Evolutionary conservation across 495 filamentous ascomycete genomes (phyloP), one percentile per base, ranked within the genome.

Genomic region (Apodospora peruviana): DNA sequence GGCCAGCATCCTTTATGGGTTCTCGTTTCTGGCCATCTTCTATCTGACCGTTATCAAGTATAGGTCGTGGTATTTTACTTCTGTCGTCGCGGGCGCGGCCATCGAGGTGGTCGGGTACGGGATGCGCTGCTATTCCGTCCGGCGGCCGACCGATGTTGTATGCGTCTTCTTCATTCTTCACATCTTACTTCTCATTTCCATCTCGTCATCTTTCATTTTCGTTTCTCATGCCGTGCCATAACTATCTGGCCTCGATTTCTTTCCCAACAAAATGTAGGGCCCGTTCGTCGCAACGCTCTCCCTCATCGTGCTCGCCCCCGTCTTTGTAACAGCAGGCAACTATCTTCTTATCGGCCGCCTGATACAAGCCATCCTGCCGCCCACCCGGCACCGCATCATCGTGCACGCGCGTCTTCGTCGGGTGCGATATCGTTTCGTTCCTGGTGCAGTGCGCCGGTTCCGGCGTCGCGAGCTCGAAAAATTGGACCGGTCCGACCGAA

Each of bases 231-330:
- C n/a, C n/a, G n/a, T n/a, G n/a, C n/a, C n/a, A n/a, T n/a, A n/a
- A n/a, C n/a, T n/a, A n/a, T n/a, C n/a, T n/a, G n/a, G n/a, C n/a
- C n/a, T n/a, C n/a, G n/a, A n/a, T n/a, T n/a, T n/a, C n/a, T n/a
- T n/a, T n/a, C n/a, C n/a, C n/a, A n/a, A n/a, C 10, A 24, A 4
- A 9, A 16, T 5, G 8, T 32, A 80, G 59, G 76, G 71, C 56
- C 76, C 77, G 63, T 77, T 75, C 64, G 74, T 78, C 36, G 66
- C 77, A n/a, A 69, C 71, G 8, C 73, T 77, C 14, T 73, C 75
- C 10, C 74, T 81, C 34, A 66, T 78, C 54, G 65, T 79, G 51
- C 60, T 70, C 18, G 77, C 76, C 0, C 68, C 64, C 7, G 69
- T 81, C 38, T 74, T 80, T 50, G 68, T 70, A 4, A 51, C 58